phyloP scores from a whole-genome alignment of 108 stramenopile species.

The Skeletonema menzelii region DNA sequence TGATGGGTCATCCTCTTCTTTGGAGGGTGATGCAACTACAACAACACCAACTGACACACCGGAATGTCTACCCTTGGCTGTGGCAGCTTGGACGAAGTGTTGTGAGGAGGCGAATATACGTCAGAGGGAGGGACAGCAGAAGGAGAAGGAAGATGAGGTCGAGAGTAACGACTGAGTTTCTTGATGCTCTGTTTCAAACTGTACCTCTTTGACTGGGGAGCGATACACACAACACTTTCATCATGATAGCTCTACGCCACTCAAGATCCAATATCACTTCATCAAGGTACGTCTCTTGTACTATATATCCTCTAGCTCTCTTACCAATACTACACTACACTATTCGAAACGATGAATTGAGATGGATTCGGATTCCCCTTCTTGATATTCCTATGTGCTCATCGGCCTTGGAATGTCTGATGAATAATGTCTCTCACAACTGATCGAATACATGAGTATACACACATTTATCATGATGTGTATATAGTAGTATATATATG shows the following conservation, averaged over 20 bases:
- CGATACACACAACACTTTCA: too few relatives aligned
- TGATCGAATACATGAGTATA: slow-evolving; percentile 36
- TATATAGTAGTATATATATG: background rate
- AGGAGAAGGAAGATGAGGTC: background rate
- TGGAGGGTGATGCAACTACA: background rate
- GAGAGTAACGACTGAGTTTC: too few relatives aligned
- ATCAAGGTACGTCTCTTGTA: background rate
- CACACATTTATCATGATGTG: background rate
- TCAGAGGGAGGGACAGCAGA: background rate
- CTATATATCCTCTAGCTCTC: background rate
- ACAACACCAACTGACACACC: slow-evolving; percentile 2
- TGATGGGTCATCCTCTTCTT: too few relatives aligned
- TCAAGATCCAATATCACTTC: background rate
- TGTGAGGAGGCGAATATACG: slow-evolving; percentile 43
- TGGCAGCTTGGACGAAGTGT: slow-evolving; percentile 48
- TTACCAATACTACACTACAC: background rate
- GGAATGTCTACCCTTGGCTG: slow-evolving; percentile 25
- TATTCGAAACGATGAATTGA: slow-evolving; percentile 48
- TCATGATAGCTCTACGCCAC: background rate
- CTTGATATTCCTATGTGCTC: slow-evolving; percentile 48
- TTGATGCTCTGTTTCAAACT: too few relatives aligned
- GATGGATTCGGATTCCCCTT: slow-evolving; percentile 65
- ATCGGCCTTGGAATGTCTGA: slow-evolving; percentile 50
- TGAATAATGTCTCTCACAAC: slow-evolving; percentile 28
- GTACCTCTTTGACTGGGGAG: too few relatives aligned